These are phyloP conservation scores for Canna indica DNA, from an alignment of 176 grass and related monocot species.

Conservation along the genomic window DNA sequence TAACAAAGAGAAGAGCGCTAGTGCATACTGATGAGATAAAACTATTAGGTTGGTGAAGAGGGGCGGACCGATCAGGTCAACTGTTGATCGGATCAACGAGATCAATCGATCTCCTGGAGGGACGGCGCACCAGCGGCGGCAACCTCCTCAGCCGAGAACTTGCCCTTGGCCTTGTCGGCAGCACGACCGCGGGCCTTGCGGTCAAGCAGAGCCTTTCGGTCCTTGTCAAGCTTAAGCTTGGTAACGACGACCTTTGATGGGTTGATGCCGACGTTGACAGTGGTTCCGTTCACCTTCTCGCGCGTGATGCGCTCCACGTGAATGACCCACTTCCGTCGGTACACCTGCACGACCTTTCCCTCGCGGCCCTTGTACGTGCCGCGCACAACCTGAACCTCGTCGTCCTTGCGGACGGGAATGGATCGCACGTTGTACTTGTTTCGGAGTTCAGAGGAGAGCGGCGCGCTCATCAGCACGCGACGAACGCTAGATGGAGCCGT, in stretches of 20 bases:
- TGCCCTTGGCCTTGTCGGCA: slow-evolving; percentile 11
- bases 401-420: slow-evolving; percentile 7
- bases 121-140: not conserved
- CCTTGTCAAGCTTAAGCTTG: not conserved
- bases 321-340: slow-evolving; percentile 9
- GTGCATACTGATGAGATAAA: not conserved
- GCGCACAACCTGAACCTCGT: slow-evolving; percentile 5
- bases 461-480: slow-evolving; percentile 14
- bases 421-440: slow-evolving; percentile 8
- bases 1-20: not conserved
- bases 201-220: slow-evolving; percentile 8
- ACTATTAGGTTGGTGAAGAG: not conserved
- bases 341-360: slow-evolving; percentile 12
- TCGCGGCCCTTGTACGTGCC: slow-evolving; percentile 12
- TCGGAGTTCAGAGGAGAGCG: slow-evolving; percentile 1
- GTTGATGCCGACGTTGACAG: slow-evolving; percentile 6
- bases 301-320: slow-evolving; percentile 12
- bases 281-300: slow-evolving; percentile 10
- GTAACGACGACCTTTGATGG: not conserved
- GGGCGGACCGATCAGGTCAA: not conserved
- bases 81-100: too few species aligned
- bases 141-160: slow-evolving; percentile 1
- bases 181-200: slow-evolving; percentile 3
- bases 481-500: slow-evolving; percentile 7
- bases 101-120: slow-evolving; percentile 16